Evolutionary conservation across 805 yeast species (phyloP).

Genomic region (Brettanomyces anomalus): DNA sequence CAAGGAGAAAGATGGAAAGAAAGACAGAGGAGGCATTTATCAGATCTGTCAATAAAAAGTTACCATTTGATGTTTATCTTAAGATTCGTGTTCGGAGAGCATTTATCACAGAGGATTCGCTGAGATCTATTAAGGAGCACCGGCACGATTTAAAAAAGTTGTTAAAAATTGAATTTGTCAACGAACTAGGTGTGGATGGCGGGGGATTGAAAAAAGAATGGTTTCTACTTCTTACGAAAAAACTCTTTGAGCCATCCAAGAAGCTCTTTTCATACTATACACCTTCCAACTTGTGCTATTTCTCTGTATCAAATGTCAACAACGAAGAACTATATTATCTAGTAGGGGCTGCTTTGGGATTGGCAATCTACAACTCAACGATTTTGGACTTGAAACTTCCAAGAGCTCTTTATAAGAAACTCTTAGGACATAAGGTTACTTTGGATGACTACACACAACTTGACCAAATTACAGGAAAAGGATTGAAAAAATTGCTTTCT

Average conservation of each 20-base stretch:
- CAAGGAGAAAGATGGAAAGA: slow-evolving; percentile 70
- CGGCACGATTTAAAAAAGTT: slow-evolving; percentile 61
- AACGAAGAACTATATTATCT: slow-evolving; percentile 54
- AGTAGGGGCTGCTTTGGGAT: slow-evolving; percentile 79
- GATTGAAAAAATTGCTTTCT: slow-evolving; percentile 38
- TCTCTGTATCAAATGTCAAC: slow-evolving; percentile 39
- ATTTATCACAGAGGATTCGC: slow-evolving; percentile 64
- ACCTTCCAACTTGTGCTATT: slow-evolving; percentile 73
- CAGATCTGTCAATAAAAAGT: slow-evolving; percentile 49
- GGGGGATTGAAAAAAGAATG: slow-evolving; percentile 94
- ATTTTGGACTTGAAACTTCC: slow-evolving; percentile 79
- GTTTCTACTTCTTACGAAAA: slow-evolving; percentile 69
- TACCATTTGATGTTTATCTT: slow-evolving; percentile 59
- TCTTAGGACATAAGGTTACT: slow-evolving; percentile 45
- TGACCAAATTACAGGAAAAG: slow-evolving; percentile 57
- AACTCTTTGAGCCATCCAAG: slow-evolving; percentile 57
- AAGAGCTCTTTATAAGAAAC: slow-evolving; percentile 61
- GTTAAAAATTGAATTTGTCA: slow-evolving; percentile 67
- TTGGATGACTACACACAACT: slow-evolving; percentile 60
- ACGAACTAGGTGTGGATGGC: slow-evolving; percentile 91
- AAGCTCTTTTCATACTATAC: slow-evolving; percentile 61
- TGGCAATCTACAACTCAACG: slow-evolving; percentile 86
- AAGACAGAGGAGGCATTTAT: slow-evolving; percentile 87
- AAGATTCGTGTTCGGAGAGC: slow-evolving; percentile 61
- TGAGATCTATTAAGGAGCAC: slow-evolving; percentile 49